phyloP scores from a whole-genome alignment of 331 rosid species.

The Phaseolus coccineus region DNA sequence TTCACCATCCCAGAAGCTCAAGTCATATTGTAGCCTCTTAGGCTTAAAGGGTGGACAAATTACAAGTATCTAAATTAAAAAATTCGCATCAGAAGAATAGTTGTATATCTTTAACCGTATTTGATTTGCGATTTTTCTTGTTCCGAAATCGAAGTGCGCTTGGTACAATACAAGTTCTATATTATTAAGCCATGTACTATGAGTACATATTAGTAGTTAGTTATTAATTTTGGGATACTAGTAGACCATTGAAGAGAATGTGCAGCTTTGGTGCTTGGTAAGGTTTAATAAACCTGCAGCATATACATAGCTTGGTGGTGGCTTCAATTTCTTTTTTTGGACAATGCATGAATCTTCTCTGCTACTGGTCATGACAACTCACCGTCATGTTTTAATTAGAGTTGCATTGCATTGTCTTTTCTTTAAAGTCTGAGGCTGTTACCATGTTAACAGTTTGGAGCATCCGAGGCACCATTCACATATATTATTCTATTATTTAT shows the following conservation, averaged over 20 bases:
- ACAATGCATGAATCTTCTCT: slow-evolving; percentile 36
- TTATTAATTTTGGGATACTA: no score
- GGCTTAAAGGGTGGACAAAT: not conserved
- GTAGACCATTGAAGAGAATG: not conserved
- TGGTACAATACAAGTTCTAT: slow-evolving; percentile 23
- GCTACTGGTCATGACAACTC: slow-evolving; percentile 49
- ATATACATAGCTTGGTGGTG: slow-evolving; percentile 13
- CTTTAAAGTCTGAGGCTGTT: slow-evolving; percentile 49
- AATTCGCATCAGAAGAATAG: not conserved
- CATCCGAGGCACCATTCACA: slow-evolving; percentile 28
- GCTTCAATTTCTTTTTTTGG: slow-evolving; percentile 16
- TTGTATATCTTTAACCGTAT: not conserved
- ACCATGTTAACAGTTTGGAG: slow-evolving; percentile 31
- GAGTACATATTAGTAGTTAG: no score
- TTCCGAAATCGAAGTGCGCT: slow-evolving; percentile 32
- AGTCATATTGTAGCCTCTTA: not conserved
- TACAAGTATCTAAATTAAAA: not conserved
- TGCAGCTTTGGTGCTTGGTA: slow-evolving; percentile 31
- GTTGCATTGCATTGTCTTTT: slow-evolving; percentile 55
- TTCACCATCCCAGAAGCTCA: not conserved
- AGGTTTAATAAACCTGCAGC: slow-evolving; percentile 10
- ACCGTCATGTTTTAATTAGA: slow-evolving; percentile 41
- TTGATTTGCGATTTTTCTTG: slow-evolving; percentile 23
- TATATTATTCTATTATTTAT: not conserved
- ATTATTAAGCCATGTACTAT: not conserved